Base-by-base conservation (phyloP, 352 stramenopile species). In the Saprolegnia parasitica region DNA sequence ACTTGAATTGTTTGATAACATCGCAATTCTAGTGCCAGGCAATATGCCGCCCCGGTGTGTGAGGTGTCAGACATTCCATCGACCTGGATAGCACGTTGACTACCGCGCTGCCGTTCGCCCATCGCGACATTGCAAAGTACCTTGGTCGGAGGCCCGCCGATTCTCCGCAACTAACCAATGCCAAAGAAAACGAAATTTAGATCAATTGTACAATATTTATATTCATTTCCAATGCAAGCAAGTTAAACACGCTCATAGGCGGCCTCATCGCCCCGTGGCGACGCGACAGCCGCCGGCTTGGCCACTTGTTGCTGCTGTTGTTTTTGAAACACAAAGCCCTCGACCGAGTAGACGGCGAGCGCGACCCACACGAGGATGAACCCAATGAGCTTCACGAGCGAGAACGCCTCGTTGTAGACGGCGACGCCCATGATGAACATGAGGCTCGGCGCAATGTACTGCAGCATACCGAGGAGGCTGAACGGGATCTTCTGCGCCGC, bases 401-500 rank as follows among this genome's bases (percentile, higher is more conserved):
- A 52, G 29, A 66, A 52, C 13, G 35, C 29, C 21, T 66, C 58
- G 40, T 66, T 35, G 58, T 55, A 66, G 35, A 66, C 26, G 40
- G 32, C 21, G 37, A 54, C 39, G 0, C 58, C 58, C 0, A 66
- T 20, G 35, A 55, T 11, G 29, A 66, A 66, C 26, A 5, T 55
- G 8, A 52, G 35, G 1, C 20, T 66, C 16, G 58, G 58, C 0
- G 11, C 35, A 32, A 66, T 66, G 39, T 66, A 66, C 58, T 66
- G 58, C 18, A 66, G 58, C 35, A 66, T 15, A 1, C 58, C 58
- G 20, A 66, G 21, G 5, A 66, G 39, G 18, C 32, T 56, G 35
- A 66, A 55, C 37, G 58, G 49, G 40, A 66, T 66, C 5, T 40
- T 39, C 21, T 66, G 58, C 5, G 58, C 58, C 32, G 58, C 58